phyloP scores from a whole-genome alignment of 2,329 filamentous ascomycete genomes.

The Calonectria pauciramosa region DNA sequence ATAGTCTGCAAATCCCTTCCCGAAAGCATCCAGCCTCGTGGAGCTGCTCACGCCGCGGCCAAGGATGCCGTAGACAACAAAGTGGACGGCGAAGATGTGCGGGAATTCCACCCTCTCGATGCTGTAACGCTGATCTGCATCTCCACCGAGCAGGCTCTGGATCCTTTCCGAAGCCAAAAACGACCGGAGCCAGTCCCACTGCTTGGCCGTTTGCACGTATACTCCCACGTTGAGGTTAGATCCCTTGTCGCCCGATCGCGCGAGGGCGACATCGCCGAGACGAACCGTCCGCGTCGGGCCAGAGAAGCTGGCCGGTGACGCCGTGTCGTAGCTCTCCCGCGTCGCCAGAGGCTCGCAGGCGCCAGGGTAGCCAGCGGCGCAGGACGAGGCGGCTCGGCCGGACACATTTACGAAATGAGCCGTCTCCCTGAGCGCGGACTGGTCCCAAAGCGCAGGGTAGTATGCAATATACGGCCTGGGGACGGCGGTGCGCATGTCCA shows the following conservation, averaged over 20 bases:
- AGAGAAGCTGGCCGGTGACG: background rate
- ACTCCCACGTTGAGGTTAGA: conserved; percentile 23
- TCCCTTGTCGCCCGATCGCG: conserved; percentile 24
- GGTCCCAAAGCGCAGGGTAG: conserved; percentile 28
- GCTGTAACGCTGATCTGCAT: conserved; percentile 6
- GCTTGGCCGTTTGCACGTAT: conserved; percentile 6
- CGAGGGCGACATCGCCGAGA: conserved; percentile 17
- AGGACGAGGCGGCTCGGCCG: background rate
- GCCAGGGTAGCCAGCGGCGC: background rate
- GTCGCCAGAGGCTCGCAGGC: conserved; percentile 5
- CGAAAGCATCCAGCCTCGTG: conserved; percentile 22
- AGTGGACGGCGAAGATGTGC: conserved; percentile 18
- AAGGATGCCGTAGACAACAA: conserved; percentile 19
- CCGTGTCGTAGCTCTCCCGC: conserved; percentile 14
- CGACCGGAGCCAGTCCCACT: conserved; percentile 23
- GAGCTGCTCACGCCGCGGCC: conserved; percentile 25
- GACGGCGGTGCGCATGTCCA: conserved; percentile 25
- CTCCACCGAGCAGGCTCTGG: conserved; percentile 8
- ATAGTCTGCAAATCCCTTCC: conserved; percentile 27
- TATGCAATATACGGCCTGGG: conserved; percentile 27
- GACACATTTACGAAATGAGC: conserved; percentile 2
- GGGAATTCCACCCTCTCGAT: conserved; percentile 25
- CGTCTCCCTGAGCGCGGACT: conserved; percentile 1
- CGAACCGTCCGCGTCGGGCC: conserved; percentile 7
- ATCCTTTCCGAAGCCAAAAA: conserved; percentile 13